Evolutionary conservation across 495 filamentous ascomycete species (phyloP).

Genomic region (Hypoxylon fragiforme): DNA sequence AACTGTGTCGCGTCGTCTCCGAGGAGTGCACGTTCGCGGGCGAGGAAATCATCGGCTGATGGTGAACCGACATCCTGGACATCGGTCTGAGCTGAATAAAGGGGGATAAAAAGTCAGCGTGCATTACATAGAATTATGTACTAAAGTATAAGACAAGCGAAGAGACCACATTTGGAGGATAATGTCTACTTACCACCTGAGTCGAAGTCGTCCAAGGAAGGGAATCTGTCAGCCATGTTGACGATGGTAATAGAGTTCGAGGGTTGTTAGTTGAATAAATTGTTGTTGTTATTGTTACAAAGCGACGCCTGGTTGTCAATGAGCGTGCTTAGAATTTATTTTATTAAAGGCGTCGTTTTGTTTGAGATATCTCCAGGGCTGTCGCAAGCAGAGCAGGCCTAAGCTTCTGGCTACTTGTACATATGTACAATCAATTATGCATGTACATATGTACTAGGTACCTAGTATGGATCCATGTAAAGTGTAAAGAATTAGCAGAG

Average conservation of each 20-base stretch:
- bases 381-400: too few species aligned
- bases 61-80: conserved; percentile 47
- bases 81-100: conserved; percentile 48
- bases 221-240: conserved; percentile 93
- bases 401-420: too few species aligned
- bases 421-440: too few species aligned
- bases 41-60: conserved; percentile 77
- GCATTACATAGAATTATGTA: background rate
- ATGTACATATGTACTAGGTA: background rate
- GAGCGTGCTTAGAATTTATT: background rate
- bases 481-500: too few species aligned
- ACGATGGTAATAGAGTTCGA: conserved; percentile 6
- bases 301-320: background rate
- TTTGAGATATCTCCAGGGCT: too few species aligned
- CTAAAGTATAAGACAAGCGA: too few species aligned
- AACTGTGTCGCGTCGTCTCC: conserved; percentile 95
- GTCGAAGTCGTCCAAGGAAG: conserved; percentile 94
- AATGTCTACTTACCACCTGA: conserved; percentile 65
- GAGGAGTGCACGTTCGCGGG: conserved; percentile 82
- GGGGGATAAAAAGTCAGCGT: conserved; percentile 7
- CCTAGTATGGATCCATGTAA: too few species aligned
- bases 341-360: background rate
- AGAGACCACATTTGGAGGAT: too few species aligned
- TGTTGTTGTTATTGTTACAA: background rate
- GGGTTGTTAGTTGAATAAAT: background rate